Evolutionary conservation across 1,284 basidiomycete species (phyloP).

Genomic region (Boletus semigastroideus): DNA sequence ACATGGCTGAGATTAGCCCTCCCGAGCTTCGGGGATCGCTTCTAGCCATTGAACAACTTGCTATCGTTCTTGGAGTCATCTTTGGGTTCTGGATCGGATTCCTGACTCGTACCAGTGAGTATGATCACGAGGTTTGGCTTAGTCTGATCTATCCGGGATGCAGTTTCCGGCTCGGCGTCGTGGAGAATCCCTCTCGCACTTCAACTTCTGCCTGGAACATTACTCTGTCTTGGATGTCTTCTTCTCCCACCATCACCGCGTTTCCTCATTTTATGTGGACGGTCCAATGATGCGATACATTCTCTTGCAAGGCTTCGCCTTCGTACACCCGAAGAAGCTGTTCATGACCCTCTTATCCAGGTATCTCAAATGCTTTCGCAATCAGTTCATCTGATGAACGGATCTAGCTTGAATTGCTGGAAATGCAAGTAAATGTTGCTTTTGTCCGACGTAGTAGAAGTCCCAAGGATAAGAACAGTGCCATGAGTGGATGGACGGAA

Average conservation of each 20-base stretch:
- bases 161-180: constrained; percentile 58
- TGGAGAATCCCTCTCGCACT: constrained; percentile 78
- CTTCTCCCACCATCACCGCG: constrained; percentile 75
- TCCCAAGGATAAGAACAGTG: constrained; percentile 15
- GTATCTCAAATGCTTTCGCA: constrained; percentile 25
- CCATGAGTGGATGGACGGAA: constrained; percentile 46
- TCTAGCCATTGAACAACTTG: constrained; percentile 76
- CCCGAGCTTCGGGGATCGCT: constrained; percentile 81
- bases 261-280: constrained; percentile 58
- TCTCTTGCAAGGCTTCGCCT: constrained; percentile 56
- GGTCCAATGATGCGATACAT: constrained; percentile 50
- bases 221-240: constrained; percentile 62
- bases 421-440: constrained; percentile 66
- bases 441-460: constrained; percentile 41
- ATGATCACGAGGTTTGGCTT: neutral
- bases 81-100: constrained; percentile 83
- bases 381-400: constrained; percentile 1
- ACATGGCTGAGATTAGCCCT: constrained; percentile 81
- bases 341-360: constrained; percentile 54
- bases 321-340: constrained; percentile 36
- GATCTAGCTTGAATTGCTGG: constrained; percentile 62
- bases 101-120: constrained; percentile 61
- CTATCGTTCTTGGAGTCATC: constrained; percentile 76
- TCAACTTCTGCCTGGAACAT: constrained; percentile 67
- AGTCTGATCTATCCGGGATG: neutral